These are phyloP conservation scores for Aspergillus bombycis DNA, from an alignment of 2,329 filamentous ascomycete species.

Conservation along the genomic window DNA sequence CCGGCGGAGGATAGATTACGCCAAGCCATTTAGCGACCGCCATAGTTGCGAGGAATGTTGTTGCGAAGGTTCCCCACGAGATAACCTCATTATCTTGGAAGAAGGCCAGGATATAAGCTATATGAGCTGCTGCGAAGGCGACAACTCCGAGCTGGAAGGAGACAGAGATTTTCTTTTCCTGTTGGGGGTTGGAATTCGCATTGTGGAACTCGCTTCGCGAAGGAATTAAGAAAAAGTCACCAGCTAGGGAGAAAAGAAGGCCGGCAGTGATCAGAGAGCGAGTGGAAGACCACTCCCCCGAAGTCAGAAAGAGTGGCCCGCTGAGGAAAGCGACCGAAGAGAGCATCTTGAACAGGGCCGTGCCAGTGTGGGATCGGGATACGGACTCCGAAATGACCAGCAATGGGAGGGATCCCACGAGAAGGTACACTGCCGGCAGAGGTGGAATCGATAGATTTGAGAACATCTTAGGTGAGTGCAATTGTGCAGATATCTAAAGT, in stretches of 20 bases:
- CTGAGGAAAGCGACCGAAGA: conserved; percentile 32
- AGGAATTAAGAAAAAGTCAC: conserved; percentile 32
- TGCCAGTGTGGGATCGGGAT: conserved; percentile 28
- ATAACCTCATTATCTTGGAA: conserved; percentile 17
- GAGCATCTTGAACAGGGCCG: conserved; percentile 32
- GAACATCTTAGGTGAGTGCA: background rate
- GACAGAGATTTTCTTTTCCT: conserved; percentile 20
- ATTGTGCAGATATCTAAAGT: background rate
- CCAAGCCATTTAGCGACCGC: conserved; percentile 27
- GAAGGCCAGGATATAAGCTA: conserved; percentile 34
- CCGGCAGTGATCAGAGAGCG: conserved; percentile 26
- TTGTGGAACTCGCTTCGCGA: conserved; percentile 26
- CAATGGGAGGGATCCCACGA: conserved; percentile 29
- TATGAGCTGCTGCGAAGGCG: conserved; percentile 33
- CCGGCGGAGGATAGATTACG: conserved; percentile 27
- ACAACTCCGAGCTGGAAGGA: conserved; percentile 33
- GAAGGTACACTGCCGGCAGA: conserved; percentile 21
- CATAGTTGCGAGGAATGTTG: conserved; percentile 24
- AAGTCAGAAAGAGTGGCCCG: conserved; percentile 24
- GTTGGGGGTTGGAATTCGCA: background rate
- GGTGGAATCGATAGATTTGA: conserved; percentile 7
- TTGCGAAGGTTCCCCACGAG: conserved; percentile 19
- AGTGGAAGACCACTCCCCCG: conserved; percentile 25
- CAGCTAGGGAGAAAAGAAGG: conserved; percentile 28
- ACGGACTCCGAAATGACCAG: conserved; percentile 30